A percentile compares a stretch with the other conserved stretches of the same genome.
Evolutionary conservation across 306 rosid species (phyloP).

Genomic region (Pyrus betulifolia): DNA sequence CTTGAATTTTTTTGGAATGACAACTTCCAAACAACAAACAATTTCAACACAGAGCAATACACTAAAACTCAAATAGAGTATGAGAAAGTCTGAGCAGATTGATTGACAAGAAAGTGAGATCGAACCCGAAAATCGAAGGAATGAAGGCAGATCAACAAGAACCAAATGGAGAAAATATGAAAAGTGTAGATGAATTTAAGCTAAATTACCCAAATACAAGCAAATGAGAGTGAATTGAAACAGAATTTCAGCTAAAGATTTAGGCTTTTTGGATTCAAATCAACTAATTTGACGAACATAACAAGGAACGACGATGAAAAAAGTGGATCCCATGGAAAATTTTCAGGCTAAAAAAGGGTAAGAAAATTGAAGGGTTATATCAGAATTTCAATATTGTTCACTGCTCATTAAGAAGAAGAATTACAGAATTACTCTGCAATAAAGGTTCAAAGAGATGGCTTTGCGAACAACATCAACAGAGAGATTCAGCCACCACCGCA

Average conservation of each 20-base stretch:
- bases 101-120: constrained; percentile 3
- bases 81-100: neutral
- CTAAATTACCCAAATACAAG: neutral
- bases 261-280: constrained; percentile 19
- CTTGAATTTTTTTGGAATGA: constrained; percentile 24
- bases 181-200: neutral
- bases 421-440: constrained; percentile 96
- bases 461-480: constrained; percentile 76
- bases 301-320: constrained; percentile 83
- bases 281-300: constrained; percentile 90
- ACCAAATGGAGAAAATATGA: neutral
- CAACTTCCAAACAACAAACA: constrained; percentile 29
- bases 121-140: neutral
- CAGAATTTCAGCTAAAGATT: neutral
- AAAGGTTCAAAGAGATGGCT: constrained; percentile 76
- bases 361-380: neutral
- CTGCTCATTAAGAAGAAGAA: neutral
- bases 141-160: neutral
- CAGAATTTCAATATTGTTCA: neutral
- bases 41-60: constrained; percentile 1
- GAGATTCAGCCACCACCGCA: constrained; percentile 84
- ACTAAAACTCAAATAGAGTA: neutral
- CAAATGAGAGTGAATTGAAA: neutral
- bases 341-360: neutral
- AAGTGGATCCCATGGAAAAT: constrained; percentile 78